Evolutionary conservation across 2,329 filamentous ascomycete species (phyloP).

Genomic region (Chaetomium strumarium): DNA sequence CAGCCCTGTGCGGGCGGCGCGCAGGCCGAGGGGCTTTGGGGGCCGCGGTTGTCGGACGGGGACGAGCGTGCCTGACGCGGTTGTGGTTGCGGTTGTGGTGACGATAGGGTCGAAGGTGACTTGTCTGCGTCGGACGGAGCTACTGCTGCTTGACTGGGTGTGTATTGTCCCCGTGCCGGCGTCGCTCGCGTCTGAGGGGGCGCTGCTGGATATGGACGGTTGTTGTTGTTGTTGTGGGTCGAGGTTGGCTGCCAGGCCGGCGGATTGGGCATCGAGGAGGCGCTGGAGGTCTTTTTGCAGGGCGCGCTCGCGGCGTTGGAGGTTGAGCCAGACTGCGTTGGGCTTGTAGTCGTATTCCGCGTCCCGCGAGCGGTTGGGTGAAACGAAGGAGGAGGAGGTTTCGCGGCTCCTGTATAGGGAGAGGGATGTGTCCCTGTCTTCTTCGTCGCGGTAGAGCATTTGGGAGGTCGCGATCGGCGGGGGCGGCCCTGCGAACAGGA

Average conservation of each 20-base stretch:
- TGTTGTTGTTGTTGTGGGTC: slow-evolving; percentile 21
- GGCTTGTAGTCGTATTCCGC: slow-evolving; percentile 28
- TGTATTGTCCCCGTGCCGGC: slow-evolving; percentile 33
- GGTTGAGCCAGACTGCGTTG: slow-evolving; percentile 42
- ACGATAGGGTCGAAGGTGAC: slow-evolving; percentile 35
- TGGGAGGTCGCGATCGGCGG: slow-evolving; percentile 45
- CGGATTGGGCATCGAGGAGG: slow-evolving; percentile 45
- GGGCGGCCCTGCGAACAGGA: slow-evolving; percentile 44
- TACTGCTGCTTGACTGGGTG: slow-evolving; percentile 35
- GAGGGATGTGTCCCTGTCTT: slow-evolving; percentile 19
- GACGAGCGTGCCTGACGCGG: slow-evolving; percentile 41
- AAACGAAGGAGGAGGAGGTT: slow-evolving; percentile 21
- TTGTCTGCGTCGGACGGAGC: slow-evolving; percentile 22
- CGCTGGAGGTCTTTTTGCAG: slow-evolving; percentile 44
- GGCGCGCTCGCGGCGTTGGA: slow-evolving; percentile 41
- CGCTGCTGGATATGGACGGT: slow-evolving; percentile 17
- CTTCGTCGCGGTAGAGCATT: slow-evolving; percentile 32
- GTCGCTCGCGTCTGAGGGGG: slow-evolving; percentile 33
- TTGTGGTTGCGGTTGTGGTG: slow-evolving; percentile 31
- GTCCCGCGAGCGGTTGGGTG: slow-evolving; percentile 16
- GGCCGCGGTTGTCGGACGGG: slow-evolving; percentile 54
- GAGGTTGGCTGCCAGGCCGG: slow-evolving; percentile 37
- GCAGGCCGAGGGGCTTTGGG: slow-evolving; percentile 48
- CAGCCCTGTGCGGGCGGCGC: slow-evolving; percentile 59
- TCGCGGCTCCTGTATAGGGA: slow-evolving; percentile 4